Evolutionary conservation across 2,329 filamentous ascomycete species (phyloP).

Genomic region (Colletotrichum zoysiae): DNA sequence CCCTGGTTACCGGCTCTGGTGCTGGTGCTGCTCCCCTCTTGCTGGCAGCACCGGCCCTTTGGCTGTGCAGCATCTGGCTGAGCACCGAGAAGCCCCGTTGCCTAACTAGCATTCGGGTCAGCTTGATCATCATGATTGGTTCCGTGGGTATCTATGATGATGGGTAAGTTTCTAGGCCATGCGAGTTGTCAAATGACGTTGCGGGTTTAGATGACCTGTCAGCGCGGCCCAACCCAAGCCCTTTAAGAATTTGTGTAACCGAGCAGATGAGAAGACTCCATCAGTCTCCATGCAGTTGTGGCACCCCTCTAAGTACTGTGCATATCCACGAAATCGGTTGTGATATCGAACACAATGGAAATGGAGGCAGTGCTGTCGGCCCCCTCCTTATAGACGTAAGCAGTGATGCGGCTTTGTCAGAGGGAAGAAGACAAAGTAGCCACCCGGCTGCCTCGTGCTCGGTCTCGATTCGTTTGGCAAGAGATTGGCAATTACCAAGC

Average conservation of each 20-base stretch:
- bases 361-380: conserved; percentile 5
- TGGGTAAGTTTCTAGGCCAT: conserved; percentile 16
- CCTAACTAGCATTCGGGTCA: conserved; percentile 28
- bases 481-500: conserved; percentile 8
- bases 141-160: conserved; percentile 2
- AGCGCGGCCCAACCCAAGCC: conserved; percentile 22
- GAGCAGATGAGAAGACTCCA: background rate
- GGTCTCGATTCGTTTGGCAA: background rate
- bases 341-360: background rate
- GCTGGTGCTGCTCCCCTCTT: background rate
- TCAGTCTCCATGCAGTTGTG: conserved; percentile 16
- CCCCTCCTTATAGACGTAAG: conserved; percentile 24
- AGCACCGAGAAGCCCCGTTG: conserved; percentile 9
- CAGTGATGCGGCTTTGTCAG: conserved; percentile 25
- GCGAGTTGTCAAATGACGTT: conserved; percentile 8
- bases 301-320: background rate
- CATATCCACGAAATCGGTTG: conserved; percentile 1
- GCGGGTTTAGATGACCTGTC: conserved; percentile 6
- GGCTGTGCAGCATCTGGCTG: background rate
- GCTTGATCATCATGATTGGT: conserved; percentile 25
- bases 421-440: conserved; percentile 1
- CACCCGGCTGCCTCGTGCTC: conserved; percentile 18
- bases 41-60: conserved; percentile 2
- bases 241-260: conserved; percentile 23
- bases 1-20: conserved; percentile 23